Conservation (phyloP, 176 grass and related monocot species). For the Zoysia japonica region DNA sequence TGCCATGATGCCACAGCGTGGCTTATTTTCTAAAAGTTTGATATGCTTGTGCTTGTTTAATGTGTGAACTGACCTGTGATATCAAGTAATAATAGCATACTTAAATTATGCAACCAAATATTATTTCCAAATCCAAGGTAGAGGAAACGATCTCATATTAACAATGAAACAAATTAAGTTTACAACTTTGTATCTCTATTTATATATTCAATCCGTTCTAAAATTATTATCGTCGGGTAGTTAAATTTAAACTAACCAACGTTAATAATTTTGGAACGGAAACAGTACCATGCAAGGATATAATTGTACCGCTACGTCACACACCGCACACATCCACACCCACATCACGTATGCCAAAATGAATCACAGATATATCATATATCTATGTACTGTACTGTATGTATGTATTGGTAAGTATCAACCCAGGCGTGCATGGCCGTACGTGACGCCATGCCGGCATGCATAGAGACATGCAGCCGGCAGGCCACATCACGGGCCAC, state of each 20-base stretch:
- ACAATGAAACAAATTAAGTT: neutral
- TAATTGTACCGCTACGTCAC: neutral
- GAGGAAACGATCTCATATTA: no score
- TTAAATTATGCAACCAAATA: neutral
- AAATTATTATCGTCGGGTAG: no score
- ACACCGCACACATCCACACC: neutral
- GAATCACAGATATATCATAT: neutral
- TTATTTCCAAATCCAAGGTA: neutral
- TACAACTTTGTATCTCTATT: neutral
- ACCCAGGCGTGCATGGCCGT: neutral
- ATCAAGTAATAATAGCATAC: no score
- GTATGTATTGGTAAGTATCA: neutral
- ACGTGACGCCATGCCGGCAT: neutral
- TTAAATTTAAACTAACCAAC: no score
- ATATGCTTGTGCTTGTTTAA: no score
- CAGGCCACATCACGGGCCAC: conserved; percentile 5
- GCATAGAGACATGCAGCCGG: no score
- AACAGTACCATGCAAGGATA: neutral
- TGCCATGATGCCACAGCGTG: no score
- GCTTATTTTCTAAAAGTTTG: no score
- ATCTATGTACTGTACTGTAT: neutral
- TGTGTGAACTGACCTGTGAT: no score
- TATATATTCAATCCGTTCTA: neutral
- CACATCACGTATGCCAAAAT: neutral
- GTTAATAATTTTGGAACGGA: no score